A percentile compares a stretch with the other conserved stretches of the same genome.
phyloP scores from a whole-genome alignment of 148 eudicot genomes.

The Silene latifolia region DNA sequence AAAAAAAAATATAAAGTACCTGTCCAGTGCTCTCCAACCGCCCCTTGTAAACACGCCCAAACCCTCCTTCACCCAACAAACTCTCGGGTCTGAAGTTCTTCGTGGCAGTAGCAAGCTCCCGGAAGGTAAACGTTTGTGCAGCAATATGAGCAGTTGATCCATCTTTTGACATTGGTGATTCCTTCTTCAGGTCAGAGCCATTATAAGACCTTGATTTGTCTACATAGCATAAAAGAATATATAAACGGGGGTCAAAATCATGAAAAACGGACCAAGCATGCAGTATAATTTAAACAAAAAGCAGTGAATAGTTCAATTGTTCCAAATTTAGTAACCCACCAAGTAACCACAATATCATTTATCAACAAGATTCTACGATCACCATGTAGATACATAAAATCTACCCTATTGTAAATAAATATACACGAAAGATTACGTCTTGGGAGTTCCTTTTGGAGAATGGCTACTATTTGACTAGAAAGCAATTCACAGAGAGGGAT shows the following conservation, averaged over 20 bases:
- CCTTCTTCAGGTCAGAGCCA: slow-evolving; percentile 66
- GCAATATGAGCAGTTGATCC: slow-evolving; percentile 79
- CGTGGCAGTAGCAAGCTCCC: slow-evolving; percentile 90
- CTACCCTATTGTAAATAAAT: too few relatives aligned
- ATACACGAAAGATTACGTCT: too few relatives aligned
- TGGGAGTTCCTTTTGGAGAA: too few relatives aligned
- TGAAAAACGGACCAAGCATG: slow-evolving; percentile 3
- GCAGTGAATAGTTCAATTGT: not conserved
- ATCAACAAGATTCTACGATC: not conserved
- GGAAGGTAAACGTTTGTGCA: slow-evolving; percentile 89
- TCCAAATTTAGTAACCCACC: not conserved
- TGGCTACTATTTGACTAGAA: too few relatives aligned
- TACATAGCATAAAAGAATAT: slow-evolving; percentile 16
- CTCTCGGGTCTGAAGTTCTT: slow-evolving; percentile 84
- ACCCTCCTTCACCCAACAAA: slow-evolving; percentile 94
- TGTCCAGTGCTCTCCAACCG: slow-evolving; percentile 89
- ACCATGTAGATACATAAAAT: too few relatives aligned
- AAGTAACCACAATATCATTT: not conserved
- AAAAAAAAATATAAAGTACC: slow-evolving; percentile 34
- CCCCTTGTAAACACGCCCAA: slow-evolving; percentile 94
- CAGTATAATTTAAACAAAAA: not conserved
- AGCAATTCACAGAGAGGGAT: too few relatives aligned
- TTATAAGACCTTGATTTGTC: slow-evolving; percentile 66
- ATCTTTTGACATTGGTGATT: slow-evolving; percentile 53
- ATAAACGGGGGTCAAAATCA: slow-evolving; percentile 7